Base-by-base conservation (phyloP, 73 alveolate genomes). In the Paramecium octaurelia region DNA sequence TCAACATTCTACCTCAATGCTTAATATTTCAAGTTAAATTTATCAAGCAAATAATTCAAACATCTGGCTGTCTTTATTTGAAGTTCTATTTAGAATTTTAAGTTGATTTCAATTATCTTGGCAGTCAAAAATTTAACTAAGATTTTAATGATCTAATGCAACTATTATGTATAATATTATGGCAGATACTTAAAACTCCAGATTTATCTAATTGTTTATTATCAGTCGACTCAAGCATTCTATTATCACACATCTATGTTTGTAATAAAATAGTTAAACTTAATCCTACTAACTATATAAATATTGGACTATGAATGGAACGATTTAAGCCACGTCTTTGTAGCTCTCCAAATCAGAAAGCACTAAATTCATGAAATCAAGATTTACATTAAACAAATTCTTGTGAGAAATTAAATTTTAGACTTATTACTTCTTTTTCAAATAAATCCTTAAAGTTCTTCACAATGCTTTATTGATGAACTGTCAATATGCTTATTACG, bases 401-500 rank as follows among this genome's bases (percentile, higher is more conserved):
- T 31, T 27, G 9, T 11, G 84, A 64, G 46, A 64, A 64, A 64
- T 34, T 31, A 64, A 64, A 64, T 24, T 64, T 64, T 31, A 64
- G 84, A 64, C 84, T 64, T 31, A 20, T 64, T 64, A 64, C 84
- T 64, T 64, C 84, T 64, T 64, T 64, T 64, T 64, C 84, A 64
- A 64, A 64, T 64, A 64, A 64, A 16, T 64, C 84, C 27, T 64
- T 64, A 18, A 64, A 64, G 23, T 64, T 27, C 9, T 64, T 64
- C 3, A 64, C 27, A 5, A 64, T 64, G 4, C 21, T 14, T 27
- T 64, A 34, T 64, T 64, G 12, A 64, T 64, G 84, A 34, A 64
- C 84, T 31, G 84, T 64, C 84, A 64, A 34, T 31, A 64, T 64
- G 24, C 50, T 31, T 23, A 64, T 64, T 8, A 64, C 24, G 31